Evolutionary conservation across 75 land plant species (phyloP).

Genomic region (Isoetes taiwanensis): DNA sequence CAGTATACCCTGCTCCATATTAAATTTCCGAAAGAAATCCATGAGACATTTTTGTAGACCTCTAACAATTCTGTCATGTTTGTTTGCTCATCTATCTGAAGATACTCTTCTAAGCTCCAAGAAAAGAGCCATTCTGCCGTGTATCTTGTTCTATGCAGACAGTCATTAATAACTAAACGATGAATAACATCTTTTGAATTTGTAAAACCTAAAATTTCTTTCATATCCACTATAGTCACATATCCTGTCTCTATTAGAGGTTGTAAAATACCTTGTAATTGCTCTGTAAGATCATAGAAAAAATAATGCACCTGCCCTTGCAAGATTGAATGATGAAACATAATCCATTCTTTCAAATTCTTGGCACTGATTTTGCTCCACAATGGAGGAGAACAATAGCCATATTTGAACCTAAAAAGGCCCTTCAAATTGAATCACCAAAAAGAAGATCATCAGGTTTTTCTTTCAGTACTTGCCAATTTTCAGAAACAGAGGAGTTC

Average conservation of each 20-base stretch:
- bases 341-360: too few relatives aligned
- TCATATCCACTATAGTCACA: not conserved
- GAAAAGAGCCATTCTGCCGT: not conserved
- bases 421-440: too few relatives aligned
- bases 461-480: too few relatives aligned
- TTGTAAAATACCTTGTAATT: not conserved
- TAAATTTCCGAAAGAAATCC: not conserved
- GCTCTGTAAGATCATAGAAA: not conserved
- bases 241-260: not conserved
- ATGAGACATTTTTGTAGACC: not conserved
- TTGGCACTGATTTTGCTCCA: too few relatives aligned
- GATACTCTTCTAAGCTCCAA: conserved; percentile 1
- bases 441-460: too few relatives aligned
- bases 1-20: conserved; percentile 5
- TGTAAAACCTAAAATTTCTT: not conserved
- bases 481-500: too few relatives aligned
- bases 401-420: too few relatives aligned
- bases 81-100: not conserved
- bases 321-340: too few relatives aligned
- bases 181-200: not conserved
- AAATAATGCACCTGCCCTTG: conserved; percentile 1
- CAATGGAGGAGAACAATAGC: too few relatives aligned
- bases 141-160: not conserved
- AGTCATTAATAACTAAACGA: not conserved
- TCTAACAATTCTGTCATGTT: not conserved